Evolutionary conservation across 2,329 filamentous ascomycete species (phyloP), one percentile per base, ranked within the genome.

Genomic region (Fusarium torulosum): DNA sequence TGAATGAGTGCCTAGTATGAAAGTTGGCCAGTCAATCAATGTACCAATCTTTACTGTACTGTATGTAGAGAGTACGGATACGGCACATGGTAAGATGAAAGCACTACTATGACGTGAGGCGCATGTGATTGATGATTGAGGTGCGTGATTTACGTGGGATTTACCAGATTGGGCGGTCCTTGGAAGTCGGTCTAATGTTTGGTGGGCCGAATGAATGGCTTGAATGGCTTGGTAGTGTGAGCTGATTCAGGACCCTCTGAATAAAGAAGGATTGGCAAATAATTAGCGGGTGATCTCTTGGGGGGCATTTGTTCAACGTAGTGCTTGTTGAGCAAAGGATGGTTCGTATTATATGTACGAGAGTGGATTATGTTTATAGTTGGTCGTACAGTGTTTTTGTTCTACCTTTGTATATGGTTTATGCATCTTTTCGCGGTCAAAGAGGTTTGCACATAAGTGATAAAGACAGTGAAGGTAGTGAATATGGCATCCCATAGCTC

Each of bases 121-220:
- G 65, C 65, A 66, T 68, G 65, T 69, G 66, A 69, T 66, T 31
- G 13, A 20, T 62, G 60, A 68, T 66, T 27, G 15, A 23, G 29
- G 41, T 69, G 65, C 65, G 60, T 66, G 65, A 69, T 68, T 66
- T 69, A 49, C 65, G 17, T 58, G 19, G 31, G 9, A 37, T 43
- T 61, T 67, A 47, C 65, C 43, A 52, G 23, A 53, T 62, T 66
- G 46, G 65, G 51, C 27, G 17, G 27, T 27, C 49, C 17, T 46
- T 29, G 29, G 29, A 43, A 46, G 64, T 53, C 41, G 59, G 42
- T 44, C 42, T 47, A 42, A 27, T 54, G 54, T 52, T 59, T 56
- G 59, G 64, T 64, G 59, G 60, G 52, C 45, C 23, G 37, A 49
- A 62, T 40, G 45, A 40, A 42, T 27, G 45, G 53, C 29, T 15